Evolutionary conservation across 2,329 filamentous ascomycete species (phyloP).

Genomic region (Fusarium continuum): DNA sequence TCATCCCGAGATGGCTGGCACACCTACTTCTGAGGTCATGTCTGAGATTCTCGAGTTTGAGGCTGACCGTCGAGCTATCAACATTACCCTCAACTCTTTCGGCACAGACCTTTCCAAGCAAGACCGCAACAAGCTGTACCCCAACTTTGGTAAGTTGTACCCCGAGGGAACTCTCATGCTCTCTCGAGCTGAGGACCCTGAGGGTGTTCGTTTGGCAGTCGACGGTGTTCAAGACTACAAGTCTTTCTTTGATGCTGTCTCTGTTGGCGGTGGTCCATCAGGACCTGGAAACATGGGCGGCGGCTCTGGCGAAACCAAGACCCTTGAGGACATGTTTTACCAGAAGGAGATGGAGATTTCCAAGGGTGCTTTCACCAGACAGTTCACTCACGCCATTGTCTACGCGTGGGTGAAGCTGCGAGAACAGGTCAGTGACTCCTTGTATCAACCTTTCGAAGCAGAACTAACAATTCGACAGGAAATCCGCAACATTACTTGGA

Average conservation of each 20-base stretch:
- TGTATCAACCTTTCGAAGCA: background rate
- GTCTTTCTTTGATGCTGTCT: constrained; percentile 92
- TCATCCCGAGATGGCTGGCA: constrained; percentile 84
- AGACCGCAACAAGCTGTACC: constrained; percentile 96
- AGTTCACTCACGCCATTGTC: constrained; percentile 94
- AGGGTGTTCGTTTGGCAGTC: constrained; percentile 91
- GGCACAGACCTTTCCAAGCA: constrained; percentile 94
- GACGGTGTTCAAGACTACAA: constrained; percentile 96
- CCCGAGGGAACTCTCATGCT: constrained; percentile 96
- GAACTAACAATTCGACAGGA: constrained; percentile 68
- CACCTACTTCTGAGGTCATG: constrained; percentile 94
- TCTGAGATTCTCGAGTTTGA: constrained; percentile 95
- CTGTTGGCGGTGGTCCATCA: constrained; percentile 74
- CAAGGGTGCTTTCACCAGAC: constrained; percentile 92
- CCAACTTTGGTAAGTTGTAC: constrained; percentile 87
- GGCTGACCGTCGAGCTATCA: constrained; percentile 95
- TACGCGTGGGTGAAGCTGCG: constrained; percentile 98
- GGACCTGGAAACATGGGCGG: constrained; percentile 87
- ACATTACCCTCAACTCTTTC: constrained; percentile 98
- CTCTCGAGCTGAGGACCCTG: constrained; percentile 91
- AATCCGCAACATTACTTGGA: constrained; percentile 99
- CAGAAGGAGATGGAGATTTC: constrained; percentile 99
- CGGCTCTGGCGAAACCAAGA: constrained; percentile 82
- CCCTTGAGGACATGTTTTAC: constrained; percentile 97
- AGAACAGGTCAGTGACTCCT: constrained; percentile 78